Percentiles rank a stretch among this genome's conserved stretches.
Evolutionary conservation across 2,329 filamentous ascomycete genomes (phyloP).

Genomic region (Beauveria asiatica): DNA sequence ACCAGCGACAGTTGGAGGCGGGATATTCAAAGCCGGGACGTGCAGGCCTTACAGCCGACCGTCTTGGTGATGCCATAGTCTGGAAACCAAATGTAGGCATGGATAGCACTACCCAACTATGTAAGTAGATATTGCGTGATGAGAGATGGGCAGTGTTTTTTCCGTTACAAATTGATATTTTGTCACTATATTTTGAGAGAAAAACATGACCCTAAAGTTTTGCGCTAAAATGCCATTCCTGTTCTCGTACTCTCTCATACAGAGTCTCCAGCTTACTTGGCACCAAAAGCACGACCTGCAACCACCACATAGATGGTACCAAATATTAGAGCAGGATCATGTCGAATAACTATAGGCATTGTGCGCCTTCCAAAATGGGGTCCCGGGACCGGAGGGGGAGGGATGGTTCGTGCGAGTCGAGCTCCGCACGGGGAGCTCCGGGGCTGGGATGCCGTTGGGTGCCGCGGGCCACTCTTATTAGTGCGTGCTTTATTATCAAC

Average conservation of each 20-base stretch:
- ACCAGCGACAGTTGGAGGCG: constrained; percentile 45
- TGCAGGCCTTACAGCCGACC: constrained; percentile 35
- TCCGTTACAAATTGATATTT: no score
- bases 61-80: constrained; percentile 23
- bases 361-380: not conserved
- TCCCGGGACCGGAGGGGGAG: not conserved
- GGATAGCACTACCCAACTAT: not conserved
- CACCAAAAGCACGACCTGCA: no score
- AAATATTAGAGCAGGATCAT: not conserved
- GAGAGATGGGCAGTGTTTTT: no score
- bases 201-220: no score
- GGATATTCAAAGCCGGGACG: constrained; percentile 42
- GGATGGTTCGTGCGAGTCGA: not conserved
- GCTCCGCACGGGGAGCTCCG: not conserved
- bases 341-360: not conserved
- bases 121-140: no score
- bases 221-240: no score
- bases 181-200: no score
- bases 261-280: no score
- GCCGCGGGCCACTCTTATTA: not conserved
- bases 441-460: not conserved
- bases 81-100: not conserved
- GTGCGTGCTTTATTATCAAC: not conserved
- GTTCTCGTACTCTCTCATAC: no score
- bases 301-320: not conserved